Evolutionary conservation across 805 yeast genomes (phyloP).

Genomic region (Starmerella stigmatis): DNA sequence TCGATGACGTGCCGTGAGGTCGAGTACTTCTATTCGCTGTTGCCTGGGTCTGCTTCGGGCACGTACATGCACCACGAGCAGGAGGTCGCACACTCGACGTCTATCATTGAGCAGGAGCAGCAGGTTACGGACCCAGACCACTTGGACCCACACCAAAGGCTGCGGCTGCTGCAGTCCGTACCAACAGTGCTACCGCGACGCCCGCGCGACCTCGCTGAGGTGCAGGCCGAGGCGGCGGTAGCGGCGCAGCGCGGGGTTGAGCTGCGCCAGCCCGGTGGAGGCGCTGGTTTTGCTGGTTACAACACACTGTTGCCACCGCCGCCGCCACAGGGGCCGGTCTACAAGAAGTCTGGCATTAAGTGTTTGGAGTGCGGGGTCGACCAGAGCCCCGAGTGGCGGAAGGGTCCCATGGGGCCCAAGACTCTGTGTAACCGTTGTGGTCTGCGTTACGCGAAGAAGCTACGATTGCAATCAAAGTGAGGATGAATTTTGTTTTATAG

Average conservation of each 20-base stretch:
- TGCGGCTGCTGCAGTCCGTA: slow-evolving; percentile 17
- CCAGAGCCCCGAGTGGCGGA: slow-evolving; percentile 86
- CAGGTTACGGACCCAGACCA: slow-evolving; percentile 20
- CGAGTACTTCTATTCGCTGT: slow-evolving; percentile 22
- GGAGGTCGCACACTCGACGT: slow-evolving; percentile 11
- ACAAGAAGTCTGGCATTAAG: slow-evolving; percentile 14
- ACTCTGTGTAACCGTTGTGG: slow-evolving; percentile 93
- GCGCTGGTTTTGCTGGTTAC: neutral
- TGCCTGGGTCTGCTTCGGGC: slow-evolving; percentile 13
- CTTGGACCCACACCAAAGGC: slow-evolving; percentile 20
- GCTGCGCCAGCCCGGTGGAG: neutral
- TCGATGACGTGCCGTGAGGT: slow-evolving; percentile 20
- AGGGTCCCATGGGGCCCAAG: slow-evolving; percentile 75
- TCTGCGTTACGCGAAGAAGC: slow-evolving; percentile 38
- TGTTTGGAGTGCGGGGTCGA: slow-evolving; percentile 65
- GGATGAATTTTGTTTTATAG: too few species aligned
- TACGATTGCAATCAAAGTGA: slow-evolving; percentile 18
- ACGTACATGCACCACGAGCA: slow-evolving; percentile 13
- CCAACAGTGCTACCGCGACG: slow-evolving; percentile 17
- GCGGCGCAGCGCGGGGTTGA: slow-evolving; percentile 8
- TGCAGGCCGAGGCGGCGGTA: slow-evolving; percentile 17
- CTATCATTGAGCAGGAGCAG: slow-evolving; percentile 20
- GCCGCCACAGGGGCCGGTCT: neutral
- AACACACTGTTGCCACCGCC: neutral
- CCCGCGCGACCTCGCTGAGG: slow-evolving; percentile 21